Conservation (phyloP, 768 basidiomycete species). For the Boletus subcaerulescens region DNA sequence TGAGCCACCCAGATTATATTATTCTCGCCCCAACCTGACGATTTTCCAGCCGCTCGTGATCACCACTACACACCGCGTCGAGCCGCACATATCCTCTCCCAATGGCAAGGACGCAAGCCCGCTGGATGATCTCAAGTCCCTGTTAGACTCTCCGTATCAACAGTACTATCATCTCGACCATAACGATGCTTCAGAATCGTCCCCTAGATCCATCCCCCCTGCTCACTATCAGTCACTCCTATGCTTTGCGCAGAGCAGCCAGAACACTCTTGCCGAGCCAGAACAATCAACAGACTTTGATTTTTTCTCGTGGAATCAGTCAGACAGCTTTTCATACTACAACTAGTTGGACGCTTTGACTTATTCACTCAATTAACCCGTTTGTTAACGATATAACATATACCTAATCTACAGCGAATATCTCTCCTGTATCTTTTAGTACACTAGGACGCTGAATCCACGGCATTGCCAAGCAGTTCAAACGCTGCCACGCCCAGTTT, state of each 20-base stretch:
- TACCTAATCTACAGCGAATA: slow-evolving; percentile 7
- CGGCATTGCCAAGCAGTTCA: slow-evolving; percentile 33
- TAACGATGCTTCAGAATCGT: background rate
- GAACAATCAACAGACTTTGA: slow-evolving; percentile 17
- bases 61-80: background rate
- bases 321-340: slow-evolving; percentile 22
- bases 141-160: slow-evolving; percentile 1
- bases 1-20: slow-evolving; percentile 6
- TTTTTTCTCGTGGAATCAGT: slow-evolving; percentile 22
- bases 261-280: background rate
- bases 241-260: slow-evolving; percentile 8
- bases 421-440: slow-evolving; percentile 14
- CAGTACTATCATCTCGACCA: slow-evolving; percentile 4
- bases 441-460: slow-evolving; percentile 6
- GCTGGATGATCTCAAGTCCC: background rate
- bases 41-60: slow-evolving; percentile 1
- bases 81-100: background rate
- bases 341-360: slow-evolving; percentile 18
- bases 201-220: background rate
- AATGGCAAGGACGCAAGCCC: background rate
- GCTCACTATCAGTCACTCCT: slow-evolving; percentile 13
- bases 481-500: slow-evolving; percentile 54
- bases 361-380: slow-evolving; percentile 28
- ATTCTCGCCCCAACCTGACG: slow-evolving; percentile 1
- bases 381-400: slow-evolving; percentile 3